Evolutionary conservation across 1,284 basidiomycete genomes (phyloP).

Genomic region (Leccinum pallidistipes): DNA sequence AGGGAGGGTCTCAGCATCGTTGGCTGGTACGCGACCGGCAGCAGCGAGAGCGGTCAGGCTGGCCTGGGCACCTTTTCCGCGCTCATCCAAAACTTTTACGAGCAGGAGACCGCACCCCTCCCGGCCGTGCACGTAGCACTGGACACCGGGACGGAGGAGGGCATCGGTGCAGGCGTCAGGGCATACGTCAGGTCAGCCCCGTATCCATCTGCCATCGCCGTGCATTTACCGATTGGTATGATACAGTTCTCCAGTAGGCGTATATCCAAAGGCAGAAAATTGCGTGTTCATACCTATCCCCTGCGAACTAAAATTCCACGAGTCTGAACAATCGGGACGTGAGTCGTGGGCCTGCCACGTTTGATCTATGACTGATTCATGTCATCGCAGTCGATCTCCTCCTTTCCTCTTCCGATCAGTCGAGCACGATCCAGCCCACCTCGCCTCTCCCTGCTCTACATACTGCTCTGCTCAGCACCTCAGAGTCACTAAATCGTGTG

Average conservation of each 20-base stretch:
- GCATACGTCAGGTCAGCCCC: conserved; percentile 78
- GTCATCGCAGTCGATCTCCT: conserved; percentile 71
- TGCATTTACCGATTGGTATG: conserved; percentile 11
- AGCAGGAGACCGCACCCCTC: conserved; percentile 86
- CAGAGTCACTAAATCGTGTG: conserved; percentile 81
- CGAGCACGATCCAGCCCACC: conserved; percentile 14
- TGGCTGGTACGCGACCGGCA: conserved; percentile 70
- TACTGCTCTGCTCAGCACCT: conserved; percentile 34
- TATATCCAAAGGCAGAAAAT: conserved; percentile 88
- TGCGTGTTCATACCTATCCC: conserved; percentile 90
- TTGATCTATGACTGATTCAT: conserved; percentile 10
- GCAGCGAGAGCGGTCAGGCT: conserved; percentile 40
- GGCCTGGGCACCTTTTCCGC: conserved; percentile 95
- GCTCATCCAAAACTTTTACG: conserved; percentile 98
- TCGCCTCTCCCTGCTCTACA: conserved; percentile 29
- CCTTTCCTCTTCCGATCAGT: conserved; percentile 42
- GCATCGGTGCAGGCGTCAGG: conserved; percentile 78
- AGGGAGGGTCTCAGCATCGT: conserved; percentile 70
- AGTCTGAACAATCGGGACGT: conserved; percentile 84
- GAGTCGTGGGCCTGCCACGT: conserved; percentile 38
- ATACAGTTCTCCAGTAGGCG: conserved; percentile 76
- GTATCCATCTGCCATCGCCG: background rate
- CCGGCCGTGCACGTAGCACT: conserved; percentile 93
- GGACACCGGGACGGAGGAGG: conserved; percentile 80
- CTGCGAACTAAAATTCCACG: conserved; percentile 78